Evolutionary conservation across 2,329 filamentous ascomycete genomes (phyloP), one percentile per base, ranked within the genome.

Genomic region (Scedosporium aurantiacum): DNA sequence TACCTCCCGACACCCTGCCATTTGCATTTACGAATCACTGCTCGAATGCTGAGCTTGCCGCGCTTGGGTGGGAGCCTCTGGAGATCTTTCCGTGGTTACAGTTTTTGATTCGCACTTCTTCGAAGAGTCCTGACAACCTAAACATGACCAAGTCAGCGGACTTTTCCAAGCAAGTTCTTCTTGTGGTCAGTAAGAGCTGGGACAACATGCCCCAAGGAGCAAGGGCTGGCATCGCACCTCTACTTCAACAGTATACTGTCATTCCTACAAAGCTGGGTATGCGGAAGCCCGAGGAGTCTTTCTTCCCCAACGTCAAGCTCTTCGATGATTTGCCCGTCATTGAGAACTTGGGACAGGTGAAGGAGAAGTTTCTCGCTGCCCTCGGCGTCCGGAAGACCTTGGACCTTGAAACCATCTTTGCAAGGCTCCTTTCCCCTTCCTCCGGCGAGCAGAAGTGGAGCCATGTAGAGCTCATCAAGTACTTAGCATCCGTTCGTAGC

Each of bases 331-430:
- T 99, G 16, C 92, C 94, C 0, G 86, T 88, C 12, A 85, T 97
- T 1, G 83, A 87, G 65, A 85, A 84, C 12, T 85, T 92, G 52
- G 85, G 87, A 47, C 84, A 86, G 37, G 83, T 97, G 12, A 97
- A 97, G 70, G 93, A 97, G 55, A 97, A 95, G 71, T 90, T 99
- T 64, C 74, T 99, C 52, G 76, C 82, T 2, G 83, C 89, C 1
- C 78, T 99, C 37, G 93, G 94, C 2, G 92, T 99, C 27, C 86
- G 94, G 63, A 97, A 97, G 76, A 99, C 94, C 0, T 87, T 99
- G 21, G 94, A 99, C 67, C 78, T 99, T 1, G 91, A 91, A 37
- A 93, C 95, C 32, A 95, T 99, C 32, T 97, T 99, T 68, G 88
- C 89, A 25, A 83, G 93, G 54, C 80, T 99, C 52, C 81, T 97